Base-by-base conservation (phyloP, 768 basidiomycete genomes). In the Pleurotus giganteus region DNA sequence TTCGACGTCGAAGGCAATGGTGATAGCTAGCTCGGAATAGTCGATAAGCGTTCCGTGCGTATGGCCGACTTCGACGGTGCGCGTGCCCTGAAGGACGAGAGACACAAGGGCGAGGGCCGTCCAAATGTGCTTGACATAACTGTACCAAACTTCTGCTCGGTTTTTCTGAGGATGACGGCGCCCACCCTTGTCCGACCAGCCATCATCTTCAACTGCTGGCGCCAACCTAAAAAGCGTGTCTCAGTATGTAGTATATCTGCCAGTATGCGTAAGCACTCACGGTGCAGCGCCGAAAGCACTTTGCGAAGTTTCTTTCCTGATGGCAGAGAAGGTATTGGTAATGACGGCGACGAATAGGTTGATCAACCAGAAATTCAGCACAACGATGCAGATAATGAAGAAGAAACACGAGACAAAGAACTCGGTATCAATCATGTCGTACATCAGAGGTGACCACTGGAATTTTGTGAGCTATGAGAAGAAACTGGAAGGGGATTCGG, bases 291-390 rank as follows among this genome's bases (percentile, higher is more conserved):
- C 94, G 66, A 98, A 98, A 0, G 95, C 96, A 67, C 91, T 94
- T 66, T 88, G 89, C 66, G 86, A 83, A 2, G 95, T 97, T 63
- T 92, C 86, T 3, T 83, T 79, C 31, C 92, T 77, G 57, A 97
- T 97, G 13, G 89, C 90, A 15, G 84, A 84, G 67, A 98, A 98
- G 0, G 91, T 91, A 63, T 93, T 89, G 26, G 93, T 92, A 58
- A 96, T 95, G n/a, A 97, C 94, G 15, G 95, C 94, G 54, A 97
- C 91, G 66, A 95, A 89, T 41, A 97, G 70, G 66, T 94, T 94
- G 76, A 95, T 87, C 55, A 96, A 77, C 91, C 91, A 93, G 66
- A 97, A 92, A 69, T 98, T 96, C 61, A 98, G 78, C 21, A 97
- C 80, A 59, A 98, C 73, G 57, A 98, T 74, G 53, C 86, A 86